A percentile compares a stretch with the other conserved stretches of the same genome.
Evolutionary conservation across 2,329 filamentous ascomycete species (phyloP).

Genomic region (Penicillium sp.): DNA sequence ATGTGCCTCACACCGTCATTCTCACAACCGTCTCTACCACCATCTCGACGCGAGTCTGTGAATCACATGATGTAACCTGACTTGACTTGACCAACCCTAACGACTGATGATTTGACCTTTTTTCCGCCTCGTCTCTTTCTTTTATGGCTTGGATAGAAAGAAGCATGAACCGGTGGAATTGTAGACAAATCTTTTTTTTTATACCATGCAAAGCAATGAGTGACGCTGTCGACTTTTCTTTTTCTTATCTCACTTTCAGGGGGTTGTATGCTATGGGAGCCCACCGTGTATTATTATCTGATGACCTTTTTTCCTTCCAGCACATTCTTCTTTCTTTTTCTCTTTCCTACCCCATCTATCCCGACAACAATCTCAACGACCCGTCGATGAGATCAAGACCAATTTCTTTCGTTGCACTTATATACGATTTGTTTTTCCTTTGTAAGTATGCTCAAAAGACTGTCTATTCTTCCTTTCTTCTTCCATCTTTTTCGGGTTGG

Average conservation of each 20-base stretch:
- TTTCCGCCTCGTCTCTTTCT: conserved; percentile 6
- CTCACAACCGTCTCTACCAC: conserved; percentile 17
- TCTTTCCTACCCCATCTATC: neutral
- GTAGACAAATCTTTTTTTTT: neutral
- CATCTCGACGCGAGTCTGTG: conserved; percentile 29
- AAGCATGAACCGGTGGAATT: conserved; percentile 11
- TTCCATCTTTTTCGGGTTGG: conserved; percentile 7
- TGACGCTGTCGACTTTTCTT: neutral
- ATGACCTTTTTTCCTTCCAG: neutral
- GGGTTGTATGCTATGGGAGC: neutral
- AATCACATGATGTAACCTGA: conserved; percentile 15
- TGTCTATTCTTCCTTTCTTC: conserved; percentile 5
- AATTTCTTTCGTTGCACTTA: conserved; percentile 7
- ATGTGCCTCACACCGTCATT: conserved; percentile 28
- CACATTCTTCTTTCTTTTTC: neutral
- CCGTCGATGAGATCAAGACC: neutral
- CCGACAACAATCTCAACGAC: no score
- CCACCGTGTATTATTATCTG: conserved; percentile 11
- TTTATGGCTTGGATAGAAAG: conserved; percentile 10
- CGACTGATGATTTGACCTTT: conserved; percentile 8
- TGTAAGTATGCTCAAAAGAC: conserved; percentile 7
- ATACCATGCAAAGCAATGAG: neutral
- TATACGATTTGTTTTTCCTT: conserved; percentile 6
- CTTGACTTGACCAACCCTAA: conserved; percentile 3
- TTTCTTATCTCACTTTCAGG: neutral